Conservation (phyloP, 2,329 filamentous ascomycete species). For the Cordyceps fumosorosea region DNA sequence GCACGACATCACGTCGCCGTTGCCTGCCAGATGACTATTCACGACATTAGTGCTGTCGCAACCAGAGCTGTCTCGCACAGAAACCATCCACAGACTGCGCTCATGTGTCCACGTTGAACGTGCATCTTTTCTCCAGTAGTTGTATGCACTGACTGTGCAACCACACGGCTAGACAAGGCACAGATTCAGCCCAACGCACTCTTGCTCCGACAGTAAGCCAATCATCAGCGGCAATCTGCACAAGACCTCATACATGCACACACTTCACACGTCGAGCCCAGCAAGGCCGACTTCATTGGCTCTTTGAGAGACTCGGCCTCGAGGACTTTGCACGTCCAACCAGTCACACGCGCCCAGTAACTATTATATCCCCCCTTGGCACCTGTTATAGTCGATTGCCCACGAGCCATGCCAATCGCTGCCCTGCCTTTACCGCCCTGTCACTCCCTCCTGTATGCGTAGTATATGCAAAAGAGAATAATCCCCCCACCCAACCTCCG, state of each 20-base stretch:
- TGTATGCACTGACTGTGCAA: too few species aligned
- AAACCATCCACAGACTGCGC: not conserved
- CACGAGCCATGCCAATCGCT: constrained; percentile 1
- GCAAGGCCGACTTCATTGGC: not conserved
- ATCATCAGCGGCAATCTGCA: constrained; percentile 1
- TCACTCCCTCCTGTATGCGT: not conserved
- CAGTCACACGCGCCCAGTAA: not conserved
- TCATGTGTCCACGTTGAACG: not conserved
- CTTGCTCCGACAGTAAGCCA: not conserved
- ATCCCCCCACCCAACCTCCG: not conserved
- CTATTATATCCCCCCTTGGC: not conserved
- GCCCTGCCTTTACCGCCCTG: not conserved
- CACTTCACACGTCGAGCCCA: not conserved
- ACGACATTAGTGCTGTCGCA: too few species aligned
- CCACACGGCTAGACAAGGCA: not conserved
- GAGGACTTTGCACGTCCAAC: not conserved
- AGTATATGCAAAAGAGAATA: not conserved
- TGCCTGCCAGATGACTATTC: too few species aligned
- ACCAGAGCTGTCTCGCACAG: too few species aligned
- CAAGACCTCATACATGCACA: not conserved
- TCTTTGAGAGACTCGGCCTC: not conserved
- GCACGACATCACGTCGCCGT: not conserved
- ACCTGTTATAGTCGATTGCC: not conserved
- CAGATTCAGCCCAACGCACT: not conserved
- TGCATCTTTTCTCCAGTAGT: too few species aligned